Evolutionary conservation across 345 rosid species (phyloP).

Genomic region (Aquilaria malaccensis): DNA sequence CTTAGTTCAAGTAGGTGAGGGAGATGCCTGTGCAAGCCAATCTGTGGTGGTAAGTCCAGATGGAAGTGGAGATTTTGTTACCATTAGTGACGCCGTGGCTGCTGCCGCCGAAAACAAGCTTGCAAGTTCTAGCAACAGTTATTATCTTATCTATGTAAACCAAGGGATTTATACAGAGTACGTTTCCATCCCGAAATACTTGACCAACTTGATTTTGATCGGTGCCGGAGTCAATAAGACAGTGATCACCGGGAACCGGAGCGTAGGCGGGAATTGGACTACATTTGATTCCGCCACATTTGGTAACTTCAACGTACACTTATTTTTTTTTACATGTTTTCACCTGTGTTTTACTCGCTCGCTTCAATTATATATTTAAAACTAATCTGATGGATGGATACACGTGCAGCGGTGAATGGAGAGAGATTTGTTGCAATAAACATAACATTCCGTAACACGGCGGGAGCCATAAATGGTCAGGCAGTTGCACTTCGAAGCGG

Average conservation of each 20-base stretch:
- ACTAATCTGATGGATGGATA: not conserved
- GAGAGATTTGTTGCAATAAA: constrained; percentile 40
- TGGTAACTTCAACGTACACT: constrained; percentile 19
- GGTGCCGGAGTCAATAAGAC: constrained; percentile 51
- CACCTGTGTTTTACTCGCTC: not conserved
- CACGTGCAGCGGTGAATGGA: constrained; percentile 39
- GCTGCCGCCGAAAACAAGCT: constrained; percentile 35
- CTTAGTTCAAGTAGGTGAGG: constrained; percentile 2
- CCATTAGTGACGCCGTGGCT: constrained; percentile 37
- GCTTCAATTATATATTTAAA: not conserved
- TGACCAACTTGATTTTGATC: constrained; percentile 39
- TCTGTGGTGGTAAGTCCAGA: constrained; percentile 27
- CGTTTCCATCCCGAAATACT: constrained; percentile 30
- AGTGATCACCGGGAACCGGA: constrained; percentile 45
- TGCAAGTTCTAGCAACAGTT: constrained; percentile 11
- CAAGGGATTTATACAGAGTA: constrained; percentile 46
- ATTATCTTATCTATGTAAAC: constrained; percentile 36
- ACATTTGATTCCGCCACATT: constrained; percentile 54
- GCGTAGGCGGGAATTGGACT: constrained; percentile 36
- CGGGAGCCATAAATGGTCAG: constrained; percentile 47
- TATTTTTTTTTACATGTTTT: not conserved
- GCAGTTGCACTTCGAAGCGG: constrained; percentile 49
- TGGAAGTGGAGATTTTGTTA: constrained; percentile 31
- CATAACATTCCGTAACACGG: constrained; percentile 52
- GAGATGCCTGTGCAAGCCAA: constrained; percentile 10